These are phyloP conservation scores for Farysia itapuensis DNA, from an alignment of 1,284 basidiomycete genomes.

Conservation along the genomic window DNA sequence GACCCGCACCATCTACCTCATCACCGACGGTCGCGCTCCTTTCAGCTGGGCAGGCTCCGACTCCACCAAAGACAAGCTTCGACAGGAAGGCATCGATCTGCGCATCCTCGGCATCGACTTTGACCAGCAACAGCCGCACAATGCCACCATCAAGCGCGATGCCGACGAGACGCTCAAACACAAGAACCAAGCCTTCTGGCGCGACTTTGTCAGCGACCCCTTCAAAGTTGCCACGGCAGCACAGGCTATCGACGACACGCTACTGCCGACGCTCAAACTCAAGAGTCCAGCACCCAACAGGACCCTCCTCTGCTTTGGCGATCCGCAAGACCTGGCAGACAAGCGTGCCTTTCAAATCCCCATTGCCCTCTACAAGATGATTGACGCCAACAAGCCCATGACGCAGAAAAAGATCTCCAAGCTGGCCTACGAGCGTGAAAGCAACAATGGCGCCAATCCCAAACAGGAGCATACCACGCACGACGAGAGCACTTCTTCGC, in stretches of 20 bases:
- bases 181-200: constrained; percentile 75
- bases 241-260: constrained; percentile 33
- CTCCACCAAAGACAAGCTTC: constrained; percentile 27
- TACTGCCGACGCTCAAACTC: constrained; percentile 39
- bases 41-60: constrained; percentile 37
- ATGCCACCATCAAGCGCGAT: constrained; percentile 68
- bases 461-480: constrained; percentile 1
- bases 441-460: constrained; percentile 8
- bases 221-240: constrained; percentile 60
- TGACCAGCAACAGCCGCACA: constrained; percentile 74
- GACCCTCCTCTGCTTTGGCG: constrained; percentile 45
- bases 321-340: constrained; percentile 50
- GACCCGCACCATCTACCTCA: constrained; percentile 50
- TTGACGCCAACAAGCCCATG: constrained; percentile 72
- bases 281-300: constrained; percentile 29
- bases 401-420: constrained; percentile 64
- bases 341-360: constrained; percentile 75
- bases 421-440: constrained; percentile 32
- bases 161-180: constrained; percentile 75
- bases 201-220: no score
- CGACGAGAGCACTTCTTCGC: not conserved
- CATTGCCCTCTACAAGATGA: constrained; percentile 81
- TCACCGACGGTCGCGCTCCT: constrained; percentile 55
- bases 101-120: constrained; percentile 74
- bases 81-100: constrained; percentile 34